Conservation (phyloP, 768 basidiomycete species). For the Pisolithus orientalis region DNA sequence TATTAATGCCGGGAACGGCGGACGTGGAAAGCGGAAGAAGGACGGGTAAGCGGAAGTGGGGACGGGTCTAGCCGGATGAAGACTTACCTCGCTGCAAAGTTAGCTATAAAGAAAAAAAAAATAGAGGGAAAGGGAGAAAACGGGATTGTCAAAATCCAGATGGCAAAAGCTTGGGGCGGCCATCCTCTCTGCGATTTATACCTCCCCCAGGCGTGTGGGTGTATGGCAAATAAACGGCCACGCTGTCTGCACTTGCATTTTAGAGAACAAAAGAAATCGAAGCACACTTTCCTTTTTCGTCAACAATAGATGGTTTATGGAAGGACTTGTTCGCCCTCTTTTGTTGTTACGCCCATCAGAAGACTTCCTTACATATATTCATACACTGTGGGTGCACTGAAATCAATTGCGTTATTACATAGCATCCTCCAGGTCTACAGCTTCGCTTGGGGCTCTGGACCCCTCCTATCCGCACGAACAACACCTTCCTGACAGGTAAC, state of each 20-base stretch:
- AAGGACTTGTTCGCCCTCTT: conserved; percentile 5
- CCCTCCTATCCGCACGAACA: conserved; percentile 51
- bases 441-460: conserved; percentile 32
- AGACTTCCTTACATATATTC: background rate
- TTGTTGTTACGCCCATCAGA: conserved; percentile 12
- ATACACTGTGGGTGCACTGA: background rate
- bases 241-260: conserved; percentile 10
- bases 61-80: background rate
- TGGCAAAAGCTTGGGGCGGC: conserved; percentile 3
- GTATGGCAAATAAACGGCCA: conserved; percentile 7
- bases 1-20: conserved; percentile 4
- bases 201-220: background rate
- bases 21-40: background rate
- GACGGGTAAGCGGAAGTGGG: conserved; percentile 9
- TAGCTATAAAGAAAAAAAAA: background rate
- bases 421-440: conserved; percentile 19
- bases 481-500: conserved; percentile 79
- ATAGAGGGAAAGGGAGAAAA: conserved; percentile 5
- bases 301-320: conserved; percentile 22
- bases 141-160: conserved; percentile 34
- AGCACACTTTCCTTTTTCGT: conserved; percentile 20
- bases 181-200: conserved; percentile 20
- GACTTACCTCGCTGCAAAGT: conserved; percentile 25
- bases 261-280: conserved; percentile 27
- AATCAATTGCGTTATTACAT: background rate